Percentiles rank a stretch among this genome's conserved stretches.
These are phyloP conservation scores for Papiliotrema laurentii DNA, from an alignment of 1,284 basidiomycete genomes.

Conservation along the genomic window DNA sequence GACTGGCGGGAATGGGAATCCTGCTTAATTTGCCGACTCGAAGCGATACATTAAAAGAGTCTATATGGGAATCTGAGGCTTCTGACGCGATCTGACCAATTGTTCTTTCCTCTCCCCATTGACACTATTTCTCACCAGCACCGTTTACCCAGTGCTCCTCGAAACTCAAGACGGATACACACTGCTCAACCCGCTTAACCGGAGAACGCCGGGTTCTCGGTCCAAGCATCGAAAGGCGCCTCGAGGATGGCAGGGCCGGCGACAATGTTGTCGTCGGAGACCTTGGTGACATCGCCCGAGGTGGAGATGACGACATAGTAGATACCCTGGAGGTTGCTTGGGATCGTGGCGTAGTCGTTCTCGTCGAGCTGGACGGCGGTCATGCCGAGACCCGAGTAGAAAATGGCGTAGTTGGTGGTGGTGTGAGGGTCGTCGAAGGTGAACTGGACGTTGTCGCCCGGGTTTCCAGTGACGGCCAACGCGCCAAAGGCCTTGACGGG, in stretches of 20 bases:
- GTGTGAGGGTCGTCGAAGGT: slow-evolving; percentile 39
- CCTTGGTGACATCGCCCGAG: slow-evolving; percentile 24
- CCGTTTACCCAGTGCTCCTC: too few relatives aligned
- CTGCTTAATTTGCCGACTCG: too few relatives aligned
- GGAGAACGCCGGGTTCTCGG: slow-evolving; percentile 27
- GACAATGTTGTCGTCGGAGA: slow-evolving; percentile 45
- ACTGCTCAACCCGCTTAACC: slow-evolving; percentile 24
- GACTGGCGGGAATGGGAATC: too few relatives aligned
- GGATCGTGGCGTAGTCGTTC: slow-evolving; percentile 43
- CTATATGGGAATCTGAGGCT: too few relatives aligned
- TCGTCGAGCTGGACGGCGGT: slow-evolving; percentile 37
- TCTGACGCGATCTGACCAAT: too few relatives aligned
- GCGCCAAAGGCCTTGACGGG: slow-evolving; percentile 50
- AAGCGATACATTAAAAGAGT: too few relatives aligned
- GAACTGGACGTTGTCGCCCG: slow-evolving; percentile 32
- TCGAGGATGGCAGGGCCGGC: slow-evolving; percentile 42
- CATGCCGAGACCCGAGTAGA: slow-evolving; percentile 44
- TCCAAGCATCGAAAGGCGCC: slow-evolving; percentile 28
- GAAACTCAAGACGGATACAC: too few relatives aligned
- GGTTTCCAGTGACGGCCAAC: slow-evolving; percentile 46
- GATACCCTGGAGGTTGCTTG: slow-evolving; percentile 46
- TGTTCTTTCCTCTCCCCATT: too few relatives aligned
- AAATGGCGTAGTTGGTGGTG: slow-evolving; percentile 38
- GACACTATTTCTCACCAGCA: too few relatives aligned
- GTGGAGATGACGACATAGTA: slow-evolving; percentile 48